Base-by-base conservation (phyloP, 2,329 filamentous ascomycete genomes). In the Conoideocrella luteorostrata region DNA sequence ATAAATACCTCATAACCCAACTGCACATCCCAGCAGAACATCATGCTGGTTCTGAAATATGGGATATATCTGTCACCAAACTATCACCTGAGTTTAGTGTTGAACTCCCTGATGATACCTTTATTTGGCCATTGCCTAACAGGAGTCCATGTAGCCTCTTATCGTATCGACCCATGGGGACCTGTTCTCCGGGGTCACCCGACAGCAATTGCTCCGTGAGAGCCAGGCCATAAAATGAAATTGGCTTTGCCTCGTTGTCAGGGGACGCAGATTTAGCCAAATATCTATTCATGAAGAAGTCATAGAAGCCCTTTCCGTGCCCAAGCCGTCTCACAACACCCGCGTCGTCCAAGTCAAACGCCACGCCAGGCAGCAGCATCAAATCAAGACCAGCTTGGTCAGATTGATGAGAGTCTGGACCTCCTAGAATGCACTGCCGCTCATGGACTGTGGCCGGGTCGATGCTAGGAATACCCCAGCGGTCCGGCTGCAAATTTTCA, bases 251-350 rank as follows among this genome's bases (percentile, higher is more conserved):
- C 33, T 57, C 57, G 29, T 58, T 59, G 33, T 60, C 57, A 44
- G 60, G 58, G 38, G 64, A 51, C 37, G 60, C 61, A 22, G 56
- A 47, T 63, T 64, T 74, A 62, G 75, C 60, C 41, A 68, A 62
- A 56, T 90, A 95, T 53, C 84, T 80, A 57, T 84, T 79, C 59
- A 98, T 68, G 64, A 95, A 98, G 63, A 82, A 86, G 69, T 98
- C 93, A 71, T 98, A 98, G 68, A 95, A 98, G 24, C 93, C 93
- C 64, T 88, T 95, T 45, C 93, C 93, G 64, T 98, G 93, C 32
- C 93, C 93, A 17, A 97, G 75, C 54, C 93, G 78, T 52, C 84
- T 78, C 48, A 93, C 76, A 11, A 68, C 69, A 3, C 71, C 71
- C 20, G 65, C 65, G 10, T 65, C 58, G 47, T 79, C 73, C 40